A percentile compares a stretch with the other conserved stretches of the same genome.
Conservation (phyloP, 139 green algal genomes). For the Volvox africanus region DNA sequence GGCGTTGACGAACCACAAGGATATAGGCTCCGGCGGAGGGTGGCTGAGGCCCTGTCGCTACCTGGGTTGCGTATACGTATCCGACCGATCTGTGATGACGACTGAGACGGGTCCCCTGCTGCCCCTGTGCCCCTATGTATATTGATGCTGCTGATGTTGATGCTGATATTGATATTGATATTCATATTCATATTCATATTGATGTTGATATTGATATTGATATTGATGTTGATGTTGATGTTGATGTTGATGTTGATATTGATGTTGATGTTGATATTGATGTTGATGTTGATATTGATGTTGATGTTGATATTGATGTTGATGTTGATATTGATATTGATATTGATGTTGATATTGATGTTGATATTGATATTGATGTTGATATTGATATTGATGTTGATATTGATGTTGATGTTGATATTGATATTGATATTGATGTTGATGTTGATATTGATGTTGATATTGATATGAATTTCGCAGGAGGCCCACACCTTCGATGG, state of each 20-base stretch:
- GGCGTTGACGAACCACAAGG: no score
- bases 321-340: background rate
- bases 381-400: no score
- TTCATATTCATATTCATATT: background rate
- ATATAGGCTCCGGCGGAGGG: no score
- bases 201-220: no score
- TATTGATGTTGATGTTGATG: background rate
- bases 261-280: background rate
- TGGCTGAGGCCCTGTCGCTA: no score
- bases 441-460: background rate
- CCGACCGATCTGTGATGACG: no score
- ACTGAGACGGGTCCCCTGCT: no score
- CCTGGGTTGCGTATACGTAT: no score
- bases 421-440: background rate
- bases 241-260: no score
- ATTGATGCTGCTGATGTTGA: background rate
- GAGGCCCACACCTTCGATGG: conserved; percentile 3
- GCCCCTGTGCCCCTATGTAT: no score
- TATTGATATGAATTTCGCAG: background rate
- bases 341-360: background rate
- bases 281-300: no score
- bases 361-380: background rate
- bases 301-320: background rate
- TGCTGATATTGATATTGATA: background rate
- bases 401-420: background rate